Base-by-base conservation (phyloP, 2,329 filamentous ascomycete species). In the Fusarium continuum region DNA sequence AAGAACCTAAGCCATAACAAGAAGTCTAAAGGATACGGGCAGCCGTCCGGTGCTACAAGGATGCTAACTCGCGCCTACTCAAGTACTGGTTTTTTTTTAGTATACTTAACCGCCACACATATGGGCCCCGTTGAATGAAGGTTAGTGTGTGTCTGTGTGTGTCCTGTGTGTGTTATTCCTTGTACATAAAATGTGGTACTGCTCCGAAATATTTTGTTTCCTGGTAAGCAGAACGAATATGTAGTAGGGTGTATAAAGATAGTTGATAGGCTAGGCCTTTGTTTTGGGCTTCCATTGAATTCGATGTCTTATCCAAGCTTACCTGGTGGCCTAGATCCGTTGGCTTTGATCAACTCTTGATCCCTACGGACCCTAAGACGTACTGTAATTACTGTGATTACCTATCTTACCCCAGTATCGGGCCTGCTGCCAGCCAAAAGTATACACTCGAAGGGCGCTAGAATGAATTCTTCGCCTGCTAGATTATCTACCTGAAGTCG, bases 101-200 rank as follows among this genome's bases (percentile, higher is more conserved):
- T 54, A 23, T 26, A 52, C 51, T 61, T 51, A 60, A 64, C 65
- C 62, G 55, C 67, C 67, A 70, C 67, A 52, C 59, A 57, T n/a
- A 60, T 62, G 49, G 51, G 32, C 53, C 67, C 54, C 59, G 64
- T 70, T 69, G 55, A 45, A 40, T 41, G 25, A 62, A 64, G 62
- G 62, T 70, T 64, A 62, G 64, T 25, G 43, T 66, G n/a, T n/a
- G n/a, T n/a, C n/a, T n/a, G n/a, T n/a, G n/a, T n/a, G n/a, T n/a
- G n/a, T n/a, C n/a, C n/a, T n/a, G n/a, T n/a, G n/a, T n/a, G 52
- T 54, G 49, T 60, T 29, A 48, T 53, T 52, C 43, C 46, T 35
- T 51, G 34, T 53, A 48, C 46, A 67, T 55, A 10, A 20, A 29
- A 51, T 28, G 22, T 32, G 22, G 28, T 14, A 29, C 28, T 29